Evolutionary conservation across 2,329 filamentous ascomycete species (phyloP), one percentile per base, ranked within the genome.

Genomic region (Fusarium chaquense): DNA sequence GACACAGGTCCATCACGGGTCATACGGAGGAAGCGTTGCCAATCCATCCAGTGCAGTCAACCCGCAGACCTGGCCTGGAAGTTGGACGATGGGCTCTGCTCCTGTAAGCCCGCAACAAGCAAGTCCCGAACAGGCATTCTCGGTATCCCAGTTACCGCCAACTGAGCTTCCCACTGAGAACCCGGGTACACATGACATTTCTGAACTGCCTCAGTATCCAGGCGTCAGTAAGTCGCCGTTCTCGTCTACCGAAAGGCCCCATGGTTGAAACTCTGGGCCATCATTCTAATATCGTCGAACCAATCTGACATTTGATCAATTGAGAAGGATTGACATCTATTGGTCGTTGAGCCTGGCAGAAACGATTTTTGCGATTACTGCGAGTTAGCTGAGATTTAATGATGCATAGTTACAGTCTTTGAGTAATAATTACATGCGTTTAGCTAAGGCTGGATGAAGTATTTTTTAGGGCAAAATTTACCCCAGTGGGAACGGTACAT

Each of bases 81-180:
- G n/a, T 1, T 40, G 41, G 57, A 53, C 40, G 2, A 20, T 22
- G 0, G 16, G 8, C 1, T 36, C 38, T 3, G 50, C 32, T 9
- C 51, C 57, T 11, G 33, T 58, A 3, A 59, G 51, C 18, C 57
- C 57, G 10, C 33, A 60, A 9, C 20, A 46, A 4, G 33, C 55
- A 20, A 47, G 40, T 46, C 52, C 52, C 15, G 33, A 60, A 6
- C 57, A 58, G 8, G 45, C 26, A 4, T 12, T 58, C 38, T 57
- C 56, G 3, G 11, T 26, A 2, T 32, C 32, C 10, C 41, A 22
- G 8, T 15, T 1, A 4, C 18, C 33, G 8, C 57, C 52, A 2
- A 33, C 18, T 2, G 52, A 60, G 6, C 52, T 60, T 40, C 52
- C 57, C 10, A 28, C 26, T 2, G 33, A 46, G 1, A 2, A 45